phyloP scores from a whole-genome alignment of 768 basidiomycete species.

The Lepiota venenata region DNA sequence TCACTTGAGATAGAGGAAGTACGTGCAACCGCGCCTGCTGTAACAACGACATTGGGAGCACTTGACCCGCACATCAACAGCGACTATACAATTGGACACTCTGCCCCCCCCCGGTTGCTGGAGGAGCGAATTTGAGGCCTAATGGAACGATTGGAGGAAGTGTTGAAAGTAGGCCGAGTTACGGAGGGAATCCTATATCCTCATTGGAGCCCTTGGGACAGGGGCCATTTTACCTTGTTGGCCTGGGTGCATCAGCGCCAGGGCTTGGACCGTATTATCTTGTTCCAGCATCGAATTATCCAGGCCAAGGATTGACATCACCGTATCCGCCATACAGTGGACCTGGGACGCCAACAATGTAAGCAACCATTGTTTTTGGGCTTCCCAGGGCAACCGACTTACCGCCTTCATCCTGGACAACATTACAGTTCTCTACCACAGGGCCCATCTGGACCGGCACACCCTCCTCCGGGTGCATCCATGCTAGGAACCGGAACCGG shows the following conservation, averaged over 20 bases:
- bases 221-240: not conserved
- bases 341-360: not conserved
- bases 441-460: slow-evolving; percentile 16
- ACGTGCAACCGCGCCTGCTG: slow-evolving; percentile 10
- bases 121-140: slow-evolving; percentile 22
- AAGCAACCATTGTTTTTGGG: not conserved
- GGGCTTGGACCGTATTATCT: not conserved
- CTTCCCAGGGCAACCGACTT: slow-evolving; percentile 12
- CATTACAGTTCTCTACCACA: slow-evolving; percentile 20
- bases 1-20: slow-evolving; percentile 45
- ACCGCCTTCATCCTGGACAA: slow-evolving; percentile 6
- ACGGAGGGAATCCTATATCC: slow-evolving; percentile 9
- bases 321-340: not conserved
- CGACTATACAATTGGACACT: slow-evolving; percentile 13
- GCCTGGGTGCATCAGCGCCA: not conserved
- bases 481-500: not conserved
- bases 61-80: slow-evolving; percentile 10
- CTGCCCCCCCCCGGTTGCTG: slow-evolving; percentile 11
- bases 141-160: slow-evolving; percentile 18
- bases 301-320: slow-evolving; percentile 11
- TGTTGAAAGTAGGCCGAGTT: slow-evolving; percentile 6
- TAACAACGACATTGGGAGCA: slow-evolving; percentile 9
- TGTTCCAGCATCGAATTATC: slow-evolving; percentile 13
- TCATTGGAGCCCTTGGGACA: not conserved
- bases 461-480: not conserved